These are phyloP conservation scores for Beauveria australis DNA, from an alignment of 2,329 filamentous ascomycete species.

Conservation along the genomic window DNA sequence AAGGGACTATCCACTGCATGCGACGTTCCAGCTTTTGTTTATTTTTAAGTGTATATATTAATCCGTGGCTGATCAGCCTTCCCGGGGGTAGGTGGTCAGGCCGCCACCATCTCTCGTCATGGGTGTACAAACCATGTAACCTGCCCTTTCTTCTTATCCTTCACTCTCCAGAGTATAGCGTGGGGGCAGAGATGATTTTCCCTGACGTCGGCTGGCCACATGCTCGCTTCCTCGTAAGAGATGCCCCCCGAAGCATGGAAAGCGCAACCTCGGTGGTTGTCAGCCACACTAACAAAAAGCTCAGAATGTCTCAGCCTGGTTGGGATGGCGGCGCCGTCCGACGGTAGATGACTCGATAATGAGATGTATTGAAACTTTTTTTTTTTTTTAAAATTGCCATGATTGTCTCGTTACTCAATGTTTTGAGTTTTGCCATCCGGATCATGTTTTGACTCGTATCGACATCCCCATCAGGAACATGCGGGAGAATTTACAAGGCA, in stretches of 20 bases:
- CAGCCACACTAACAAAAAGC: neutral
- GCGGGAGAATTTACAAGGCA: too few species aligned
- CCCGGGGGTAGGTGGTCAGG: neutral
- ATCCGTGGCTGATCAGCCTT: neutral
- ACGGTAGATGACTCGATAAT: too few species aligned
- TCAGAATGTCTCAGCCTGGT: too few species aligned
- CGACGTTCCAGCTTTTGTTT: neutral
- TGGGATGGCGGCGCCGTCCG: too few species aligned
- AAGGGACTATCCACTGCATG: neutral
- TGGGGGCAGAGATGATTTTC: neutral
- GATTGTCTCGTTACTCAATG: too few species aligned
- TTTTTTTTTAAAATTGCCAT: too few species aligned
- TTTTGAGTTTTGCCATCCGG: too few species aligned
- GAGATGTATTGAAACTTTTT: too few species aligned
- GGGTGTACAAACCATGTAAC: neutral
- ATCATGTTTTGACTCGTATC: too few species aligned
- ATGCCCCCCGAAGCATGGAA: neutral
- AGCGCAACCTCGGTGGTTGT: neutral
- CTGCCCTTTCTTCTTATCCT: neutral
- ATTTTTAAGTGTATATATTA: neutral
- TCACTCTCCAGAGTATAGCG: neutral
- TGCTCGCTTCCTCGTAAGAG: neutral
- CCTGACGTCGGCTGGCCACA: neutral
- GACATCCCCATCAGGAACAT: too few species aligned
- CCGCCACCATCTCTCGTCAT: neutral